phyloP scores from a whole-genome alignment of 352 stramenopile genomes.

The Peronospora farinosa region DNA sequence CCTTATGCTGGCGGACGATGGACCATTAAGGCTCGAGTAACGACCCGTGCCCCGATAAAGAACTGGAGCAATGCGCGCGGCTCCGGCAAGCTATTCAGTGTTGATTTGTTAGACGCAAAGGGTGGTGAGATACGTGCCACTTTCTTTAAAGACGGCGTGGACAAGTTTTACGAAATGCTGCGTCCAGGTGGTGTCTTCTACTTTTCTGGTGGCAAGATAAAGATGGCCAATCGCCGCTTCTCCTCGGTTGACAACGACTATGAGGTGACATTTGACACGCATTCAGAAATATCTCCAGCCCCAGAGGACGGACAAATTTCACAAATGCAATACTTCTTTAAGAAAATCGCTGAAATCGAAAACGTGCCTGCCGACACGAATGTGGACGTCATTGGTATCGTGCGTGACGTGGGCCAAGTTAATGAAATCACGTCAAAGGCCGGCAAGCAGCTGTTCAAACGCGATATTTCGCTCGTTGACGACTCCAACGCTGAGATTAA shows the following conservation, averaged over 20 bases:
- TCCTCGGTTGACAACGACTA: slow-evolving; percentile 96
- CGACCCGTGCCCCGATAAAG: slow-evolving; percentile 89
- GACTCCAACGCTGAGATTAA: slow-evolving; percentile 94
- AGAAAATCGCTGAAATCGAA: slow-evolving; percentile 92
- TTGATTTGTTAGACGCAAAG: slow-evolving; percentile 93
- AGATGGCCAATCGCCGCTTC: slow-evolving; percentile 97
- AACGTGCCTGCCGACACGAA: slow-evolving; percentile 76
- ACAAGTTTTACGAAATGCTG: slow-evolving; percentile 95
- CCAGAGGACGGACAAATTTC: slow-evolving; percentile 88
- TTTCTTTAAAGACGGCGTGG: slow-evolving; percentile 98
- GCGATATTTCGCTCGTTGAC: slow-evolving; percentile 94
- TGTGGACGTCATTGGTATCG: slow-evolving; percentile 94
- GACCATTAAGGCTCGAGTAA: slow-evolving; percentile 95
- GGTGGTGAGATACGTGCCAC: slow-evolving; percentile 96
- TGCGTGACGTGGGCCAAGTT: slow-evolving; percentile 90
- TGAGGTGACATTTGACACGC: slow-evolving; percentile 96
- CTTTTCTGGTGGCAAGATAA: slow-evolving; percentile 92
- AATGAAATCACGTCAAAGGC: slow-evolving; percentile 92
- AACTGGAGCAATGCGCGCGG: slow-evolving; percentile 95
- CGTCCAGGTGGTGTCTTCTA: slow-evolving; percentile 88
- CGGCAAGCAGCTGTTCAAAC: slow-evolving; percentile 93
- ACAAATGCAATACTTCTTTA: slow-evolving; percentile 89
- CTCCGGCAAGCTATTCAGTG: slow-evolving; percentile 94
- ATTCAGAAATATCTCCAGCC: slow-evolving; percentile 90
- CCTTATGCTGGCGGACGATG: slow-evolving; percentile 90